These are phyloP conservation scores for Cadophora sp. DNA, from an alignment of 2,329 filamentous ascomycete genomes.

Conservation along the genomic window DNA sequence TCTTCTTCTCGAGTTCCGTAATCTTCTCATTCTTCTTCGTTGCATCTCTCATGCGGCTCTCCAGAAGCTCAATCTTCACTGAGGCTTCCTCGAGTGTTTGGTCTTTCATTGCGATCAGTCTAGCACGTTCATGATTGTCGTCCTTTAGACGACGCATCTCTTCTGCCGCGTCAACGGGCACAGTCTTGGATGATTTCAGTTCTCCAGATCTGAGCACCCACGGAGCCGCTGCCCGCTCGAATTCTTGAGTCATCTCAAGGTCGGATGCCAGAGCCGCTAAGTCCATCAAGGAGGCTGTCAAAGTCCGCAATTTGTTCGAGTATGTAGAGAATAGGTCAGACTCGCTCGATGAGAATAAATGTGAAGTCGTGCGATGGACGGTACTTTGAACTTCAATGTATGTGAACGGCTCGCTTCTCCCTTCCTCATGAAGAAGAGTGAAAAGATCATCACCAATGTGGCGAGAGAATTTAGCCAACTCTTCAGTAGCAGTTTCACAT, in stretches of 20 bases:
- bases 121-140: slow-evolving; percentile 78
- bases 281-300: slow-evolving; percentile 71
- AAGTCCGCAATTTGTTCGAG: slow-evolving; percentile 67
- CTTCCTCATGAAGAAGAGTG: slow-evolving; percentile 72
- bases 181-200: slow-evolving; percentile 80
- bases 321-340: slow-evolving; percentile 75
- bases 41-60: slow-evolving; percentile 85
- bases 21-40: slow-evolving; percentile 77
- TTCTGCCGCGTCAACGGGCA: slow-evolving; percentile 83
- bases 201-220: slow-evolving; percentile 86
- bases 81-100: slow-evolving; percentile 84
- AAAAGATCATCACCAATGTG: slow-evolving; percentile 71
- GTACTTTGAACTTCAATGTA: slow-evolving; percentile 69
- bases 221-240: slow-evolving; percentile 77
- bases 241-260: slow-evolving; percentile 76
- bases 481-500: slow-evolving; percentile 68
- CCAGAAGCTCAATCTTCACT: slow-evolving; percentile 93
- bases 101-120: slow-evolving; percentile 74
- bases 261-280: slow-evolving; percentile 74
- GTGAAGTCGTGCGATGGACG: slow-evolving; percentile 63
- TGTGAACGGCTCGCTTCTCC: slow-evolving; percentile 70
- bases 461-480: slow-evolving; percentile 70
- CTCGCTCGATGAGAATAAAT: slow-evolving; percentile 62
- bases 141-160: slow-evolving; percentile 82
- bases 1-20: slow-evolving; percentile 65